Percentiles rank a stretch among this genome's conserved stretches.
phyloP scores from a whole-genome alignment of 352 stramenopile species.

The Pythium aphanidermatum region DNA sequence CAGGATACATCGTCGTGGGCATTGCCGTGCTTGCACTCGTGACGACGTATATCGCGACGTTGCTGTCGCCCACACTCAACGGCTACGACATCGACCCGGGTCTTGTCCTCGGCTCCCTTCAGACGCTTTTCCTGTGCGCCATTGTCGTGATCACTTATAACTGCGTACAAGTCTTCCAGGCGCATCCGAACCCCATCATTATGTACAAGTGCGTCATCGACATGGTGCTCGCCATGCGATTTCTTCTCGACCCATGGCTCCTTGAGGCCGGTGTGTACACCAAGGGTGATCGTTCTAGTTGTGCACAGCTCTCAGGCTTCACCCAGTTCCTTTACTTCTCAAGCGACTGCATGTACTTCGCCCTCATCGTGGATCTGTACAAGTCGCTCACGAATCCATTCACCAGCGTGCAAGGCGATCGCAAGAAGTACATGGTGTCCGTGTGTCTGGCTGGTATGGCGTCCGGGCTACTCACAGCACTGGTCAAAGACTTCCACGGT shows the following conservation, averaged over 20 bases:
- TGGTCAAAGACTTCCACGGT: constrained; percentile 25
- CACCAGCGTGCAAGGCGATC: constrained; percentile 68
- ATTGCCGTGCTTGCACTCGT: constrained; percentile 36
- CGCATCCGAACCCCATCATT: constrained; percentile 79
- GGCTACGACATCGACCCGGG: constrained; percentile 84
- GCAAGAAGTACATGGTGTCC: constrained; percentile 46
- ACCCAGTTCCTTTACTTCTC: constrained; percentile 77
- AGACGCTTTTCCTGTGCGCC: constrained; percentile 60
- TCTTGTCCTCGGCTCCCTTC: constrained; percentile 65
- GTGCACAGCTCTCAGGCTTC: constrained; percentile 52
- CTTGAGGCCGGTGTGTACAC: constrained; percentile 43
- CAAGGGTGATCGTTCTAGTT: constrained; percentile 23
- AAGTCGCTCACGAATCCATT: constrained; percentile 81
- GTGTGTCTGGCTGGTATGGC: constrained; percentile 41
- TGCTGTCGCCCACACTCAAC: constrained; percentile 43
- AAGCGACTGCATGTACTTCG: constrained; percentile 82
- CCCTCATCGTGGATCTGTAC: constrained; percentile 69
- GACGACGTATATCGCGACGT: constrained; percentile 28
- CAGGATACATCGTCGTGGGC: constrained; percentile 35
- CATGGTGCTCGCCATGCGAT: constrained; percentile 58
- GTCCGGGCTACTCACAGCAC: constrained; percentile 31
- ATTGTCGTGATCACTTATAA: constrained; percentile 79
- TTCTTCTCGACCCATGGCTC: constrained; percentile 65
- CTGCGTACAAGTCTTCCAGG: constrained; percentile 67
- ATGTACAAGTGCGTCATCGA: constrained; percentile 80